Evolutionary conservation across 352 stramenopile species (phyloP).

Genomic region (Phytophthora constricta): DNA sequence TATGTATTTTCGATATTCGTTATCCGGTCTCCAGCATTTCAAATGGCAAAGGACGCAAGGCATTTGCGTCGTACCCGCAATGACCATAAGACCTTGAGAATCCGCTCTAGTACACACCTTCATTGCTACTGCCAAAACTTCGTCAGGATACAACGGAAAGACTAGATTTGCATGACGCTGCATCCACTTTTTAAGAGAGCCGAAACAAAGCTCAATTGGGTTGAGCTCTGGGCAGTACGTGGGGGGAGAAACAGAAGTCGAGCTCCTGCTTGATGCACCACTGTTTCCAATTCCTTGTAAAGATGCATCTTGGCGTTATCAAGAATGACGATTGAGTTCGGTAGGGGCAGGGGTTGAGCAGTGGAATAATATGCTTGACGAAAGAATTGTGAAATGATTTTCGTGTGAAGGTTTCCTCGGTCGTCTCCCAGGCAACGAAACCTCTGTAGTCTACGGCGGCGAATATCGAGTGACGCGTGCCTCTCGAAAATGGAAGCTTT

Average conservation of each 20-base stretch:
- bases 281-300: constrained; percentile 7
- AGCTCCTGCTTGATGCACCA: constrained; percentile 10
- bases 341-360: constrained; percentile 4
- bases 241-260: constrained; percentile 2
- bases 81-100: background rate
- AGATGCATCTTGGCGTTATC: constrained; percentile 14
- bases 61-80: background rate
- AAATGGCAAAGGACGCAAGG: background rate
- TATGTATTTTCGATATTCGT: too few relatives aligned
- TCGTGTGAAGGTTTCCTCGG: constrained; percentile 1
- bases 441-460: constrained; percentile 1
- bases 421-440: constrained; percentile 7
- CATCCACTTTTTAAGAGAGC: constrained; percentile 14
- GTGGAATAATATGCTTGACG: background rate
- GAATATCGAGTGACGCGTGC: constrained; percentile 7
- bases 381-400: constrained; percentile 7
- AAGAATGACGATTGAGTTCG: constrained; percentile 7
- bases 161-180: constrained; percentile 5
- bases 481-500: constrained; percentile 14
- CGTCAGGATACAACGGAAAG: constrained; percentile 8
- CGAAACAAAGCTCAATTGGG: constrained; percentile 10
- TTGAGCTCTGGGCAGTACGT: constrained; percentile 3
- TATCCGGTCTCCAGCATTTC: too few relatives aligned
- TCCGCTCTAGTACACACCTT: background rate
- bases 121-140: constrained; percentile 6